These are phyloP conservation scores for Spencermartinsiella europaea DNA, from an alignment of 805 yeast genomes.

Conservation along the genomic window DNA sequence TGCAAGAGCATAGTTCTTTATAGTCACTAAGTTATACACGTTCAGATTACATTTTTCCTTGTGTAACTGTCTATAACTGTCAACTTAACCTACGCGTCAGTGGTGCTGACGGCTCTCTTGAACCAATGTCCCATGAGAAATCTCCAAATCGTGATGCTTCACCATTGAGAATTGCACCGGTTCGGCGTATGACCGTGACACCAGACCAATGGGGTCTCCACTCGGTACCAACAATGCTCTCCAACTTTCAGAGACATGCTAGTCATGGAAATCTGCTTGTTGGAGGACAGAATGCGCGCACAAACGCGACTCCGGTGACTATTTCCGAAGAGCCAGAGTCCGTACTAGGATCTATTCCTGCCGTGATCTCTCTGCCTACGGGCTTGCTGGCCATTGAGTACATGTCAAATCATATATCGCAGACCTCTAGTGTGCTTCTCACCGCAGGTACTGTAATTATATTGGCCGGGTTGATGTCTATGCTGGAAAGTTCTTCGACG, in stretches of 20 bases:
- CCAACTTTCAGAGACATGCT: constrained; percentile 34
- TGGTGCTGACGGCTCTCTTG: no score
- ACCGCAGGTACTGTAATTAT: constrained; percentile 23
- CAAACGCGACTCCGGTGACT: background rate
- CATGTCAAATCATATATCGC: constrained; percentile 10
- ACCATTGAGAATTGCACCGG: constrained; percentile 26
- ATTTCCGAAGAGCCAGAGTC: constrained; percentile 4
- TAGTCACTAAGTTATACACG: no score
- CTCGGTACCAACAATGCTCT: constrained; percentile 32
- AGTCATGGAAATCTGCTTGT: constrained; percentile 23
- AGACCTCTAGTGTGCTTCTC: constrained; percentile 7
- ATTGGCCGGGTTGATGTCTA: constrained; percentile 19
- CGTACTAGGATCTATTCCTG: constrained; percentile 27
- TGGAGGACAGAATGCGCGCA: constrained; percentile 5
- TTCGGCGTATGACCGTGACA: constrained; percentile 25
- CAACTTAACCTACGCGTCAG: no score
- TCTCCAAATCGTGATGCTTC: background rate
- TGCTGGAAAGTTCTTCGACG: constrained; percentile 14
- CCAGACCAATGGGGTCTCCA: constrained; percentile 34
- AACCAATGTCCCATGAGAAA: background rate
- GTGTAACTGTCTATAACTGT: no score
- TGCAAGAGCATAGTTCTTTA: no score
- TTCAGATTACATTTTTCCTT: no score
- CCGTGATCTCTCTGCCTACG: constrained; percentile 29
- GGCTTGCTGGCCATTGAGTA: constrained; percentile 25